Evolutionary conservation across 768 basidiomycete species (phyloP).

Genomic region (Trichaptum fuscoviolaceum): DNA sequence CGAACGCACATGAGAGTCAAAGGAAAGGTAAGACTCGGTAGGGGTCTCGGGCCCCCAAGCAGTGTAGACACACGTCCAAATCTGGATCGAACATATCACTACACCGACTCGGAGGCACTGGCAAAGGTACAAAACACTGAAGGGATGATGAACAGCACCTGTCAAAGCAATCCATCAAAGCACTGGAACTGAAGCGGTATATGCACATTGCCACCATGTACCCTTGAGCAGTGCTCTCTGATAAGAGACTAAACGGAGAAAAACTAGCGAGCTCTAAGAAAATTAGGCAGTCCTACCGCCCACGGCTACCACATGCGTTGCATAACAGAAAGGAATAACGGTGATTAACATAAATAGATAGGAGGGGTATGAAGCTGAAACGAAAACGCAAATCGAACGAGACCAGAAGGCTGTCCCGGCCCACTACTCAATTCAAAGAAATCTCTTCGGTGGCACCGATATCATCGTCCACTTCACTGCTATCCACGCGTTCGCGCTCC

Average conservation of each 20-base stretch:
- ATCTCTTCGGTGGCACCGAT: constrained; percentile 78
- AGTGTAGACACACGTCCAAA: no score
- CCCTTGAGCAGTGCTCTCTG: background rate
- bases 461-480: constrained; percentile 34
- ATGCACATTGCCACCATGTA: no score
- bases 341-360: background rate
- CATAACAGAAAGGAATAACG: background rate
- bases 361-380: background rate
- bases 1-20: no score
- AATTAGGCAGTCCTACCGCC: background rate
- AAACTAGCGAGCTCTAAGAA: background rate
- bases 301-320: background rate
- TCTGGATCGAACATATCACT: no score
- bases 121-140: no score
- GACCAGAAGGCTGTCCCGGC: background rate
- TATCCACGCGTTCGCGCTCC: constrained; percentile 38
- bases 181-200: no score
- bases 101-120: no score
- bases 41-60: no score
- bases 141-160: no score
- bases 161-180: no score
- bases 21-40: no score
- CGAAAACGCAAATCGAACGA: background rate
- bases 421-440: constrained; percentile 15
- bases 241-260: background rate